A percentile compares a stretch with the other conserved stretches of the same genome.
phyloP scores from a whole-genome alignment of 106 monocot genomes.

The Phalaenopsis equestris region DNA sequence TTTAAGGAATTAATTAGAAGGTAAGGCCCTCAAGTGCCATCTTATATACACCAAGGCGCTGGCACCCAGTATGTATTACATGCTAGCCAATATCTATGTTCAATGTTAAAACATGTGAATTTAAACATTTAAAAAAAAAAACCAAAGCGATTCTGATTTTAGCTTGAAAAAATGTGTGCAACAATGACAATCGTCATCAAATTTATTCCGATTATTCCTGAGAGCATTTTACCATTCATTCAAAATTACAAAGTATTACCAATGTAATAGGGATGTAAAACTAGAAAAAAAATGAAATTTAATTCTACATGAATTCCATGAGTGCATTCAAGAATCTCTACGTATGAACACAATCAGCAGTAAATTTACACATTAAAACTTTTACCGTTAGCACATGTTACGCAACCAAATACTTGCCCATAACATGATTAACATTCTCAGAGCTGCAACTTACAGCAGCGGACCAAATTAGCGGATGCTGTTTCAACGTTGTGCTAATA shows the following conservation, averaged over 20 bases:
- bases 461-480: conserved; percentile 98
- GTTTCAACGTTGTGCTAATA: conserved; percentile 81
- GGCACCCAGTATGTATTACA: no score
- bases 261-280: not conserved
- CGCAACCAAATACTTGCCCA: not conserved
- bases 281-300: not conserved
- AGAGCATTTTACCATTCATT: no score
- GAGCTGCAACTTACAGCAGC: conserved; percentile 57
- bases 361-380: not conserved
- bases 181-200: no score
- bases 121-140: no score
- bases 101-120: no score
- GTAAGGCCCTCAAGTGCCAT: not conserved
- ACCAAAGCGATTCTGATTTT: no score
- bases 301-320: not conserved
- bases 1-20: not conserved
- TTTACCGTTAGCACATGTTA: not conserved
- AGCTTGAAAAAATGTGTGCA: no score
- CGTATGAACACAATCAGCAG: not conserved
- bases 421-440: not conserved
- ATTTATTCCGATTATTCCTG: no score
- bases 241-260: not conserved
- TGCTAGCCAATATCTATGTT: no score
- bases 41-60: not conserved
- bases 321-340: not conserved